Percentiles rank a stretch among this genome's conserved stretches.
Conservation (phyloP, 306 rosid genomes). For the Acacia crassicarpa region DNA sequence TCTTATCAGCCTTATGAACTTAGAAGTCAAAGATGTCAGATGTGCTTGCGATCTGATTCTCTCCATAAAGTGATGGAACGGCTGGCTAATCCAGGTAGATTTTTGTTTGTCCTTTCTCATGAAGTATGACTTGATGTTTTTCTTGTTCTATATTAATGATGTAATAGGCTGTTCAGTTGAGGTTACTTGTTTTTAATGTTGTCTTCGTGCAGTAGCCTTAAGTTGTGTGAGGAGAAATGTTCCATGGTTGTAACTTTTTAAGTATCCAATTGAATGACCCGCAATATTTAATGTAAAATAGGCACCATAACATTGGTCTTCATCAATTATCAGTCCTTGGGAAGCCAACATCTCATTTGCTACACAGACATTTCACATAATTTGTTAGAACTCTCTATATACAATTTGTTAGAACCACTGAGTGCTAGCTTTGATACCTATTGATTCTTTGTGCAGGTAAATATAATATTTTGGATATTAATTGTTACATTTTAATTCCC, state of each 20-base stretch:
- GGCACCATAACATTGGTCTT: neutral
- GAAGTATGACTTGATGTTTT: constrained; percentile 5
- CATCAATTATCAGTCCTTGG: neutral
- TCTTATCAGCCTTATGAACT: constrained; percentile 58
- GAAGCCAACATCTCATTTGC: neutral
- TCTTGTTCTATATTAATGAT: neutral
- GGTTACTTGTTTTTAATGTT: neutral
- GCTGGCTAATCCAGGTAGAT: constrained; percentile 75
- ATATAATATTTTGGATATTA: no score
- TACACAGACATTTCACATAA: neutral
- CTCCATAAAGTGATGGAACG: constrained; percentile 94
- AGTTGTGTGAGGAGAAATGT: neutral
- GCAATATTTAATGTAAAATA: neutral
- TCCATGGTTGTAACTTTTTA: neutral
- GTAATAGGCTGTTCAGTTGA: constrained; percentile 14
- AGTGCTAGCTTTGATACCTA: neutral
- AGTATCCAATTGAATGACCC: neutral
- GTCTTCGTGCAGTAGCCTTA: neutral
- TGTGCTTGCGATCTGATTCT: constrained; percentile 90
- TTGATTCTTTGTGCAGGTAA: neutral
- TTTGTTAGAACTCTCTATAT: neutral
- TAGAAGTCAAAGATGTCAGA: constrained; percentile 90
- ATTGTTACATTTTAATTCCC: no score
- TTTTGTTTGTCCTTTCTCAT: constrained; percentile 13
- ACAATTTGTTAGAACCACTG: neutral